Evolutionary conservation across 208 protist genomes (phyloP).

Genomic region (Naegleria fowleri): DNA sequence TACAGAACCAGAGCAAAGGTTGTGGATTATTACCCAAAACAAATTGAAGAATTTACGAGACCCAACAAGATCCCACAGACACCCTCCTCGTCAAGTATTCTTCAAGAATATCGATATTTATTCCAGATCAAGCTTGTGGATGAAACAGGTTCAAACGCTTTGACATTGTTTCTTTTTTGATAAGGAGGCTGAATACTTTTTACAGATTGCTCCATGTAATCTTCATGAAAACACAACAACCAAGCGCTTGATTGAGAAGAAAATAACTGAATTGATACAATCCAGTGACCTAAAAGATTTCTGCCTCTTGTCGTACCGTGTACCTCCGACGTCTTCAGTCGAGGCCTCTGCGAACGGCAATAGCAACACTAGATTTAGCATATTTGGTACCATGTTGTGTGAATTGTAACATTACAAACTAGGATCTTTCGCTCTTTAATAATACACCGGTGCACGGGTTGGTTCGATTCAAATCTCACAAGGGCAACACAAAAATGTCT

Average conservation of each 20-base stretch:
- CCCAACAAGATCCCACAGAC: not conserved
- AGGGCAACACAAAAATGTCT: no score
- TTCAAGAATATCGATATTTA: not conserved
- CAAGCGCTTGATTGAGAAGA: not conserved
- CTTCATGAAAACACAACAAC: not conserved
- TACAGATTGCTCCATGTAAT: not conserved
- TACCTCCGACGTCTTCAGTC: not conserved
- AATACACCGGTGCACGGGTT: no score
- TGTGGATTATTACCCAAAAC: not conserved
- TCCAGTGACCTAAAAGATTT: not conserved
- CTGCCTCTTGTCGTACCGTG: not conserved
- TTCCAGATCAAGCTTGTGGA: not conserved
- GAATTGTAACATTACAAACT: no score
- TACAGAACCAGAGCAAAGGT: not conserved
- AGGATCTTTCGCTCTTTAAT: no score
- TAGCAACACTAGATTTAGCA: not conserved
- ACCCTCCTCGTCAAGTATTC: no score
- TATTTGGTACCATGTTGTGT: not conserved
- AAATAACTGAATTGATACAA: not conserved
- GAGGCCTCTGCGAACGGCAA: no score
- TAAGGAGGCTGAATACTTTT: not conserved
- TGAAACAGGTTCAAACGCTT: not conserved
- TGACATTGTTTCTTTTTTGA: not conserved
- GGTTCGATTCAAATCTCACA: no score
- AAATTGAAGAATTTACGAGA: not conserved